Percentiles rank a stretch among this genome's conserved stretches.
phyloP scores from a whole-genome alignment of 306 rosid genomes.

The Chamaecrista fasciculata region DNA sequence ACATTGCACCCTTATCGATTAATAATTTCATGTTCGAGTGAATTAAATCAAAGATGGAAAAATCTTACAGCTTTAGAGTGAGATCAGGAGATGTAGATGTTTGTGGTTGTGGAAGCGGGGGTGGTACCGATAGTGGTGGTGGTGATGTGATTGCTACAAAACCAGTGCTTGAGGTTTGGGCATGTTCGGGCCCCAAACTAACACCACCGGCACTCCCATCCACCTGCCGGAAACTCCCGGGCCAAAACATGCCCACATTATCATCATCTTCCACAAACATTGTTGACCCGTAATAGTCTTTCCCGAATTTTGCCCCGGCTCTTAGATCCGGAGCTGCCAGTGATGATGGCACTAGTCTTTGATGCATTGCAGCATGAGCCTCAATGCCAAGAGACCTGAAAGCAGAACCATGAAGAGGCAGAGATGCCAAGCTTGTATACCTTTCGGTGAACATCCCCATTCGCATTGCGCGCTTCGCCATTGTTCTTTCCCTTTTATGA shows the following conservation, averaged over 20 bases:
- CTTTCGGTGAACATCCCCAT: constrained; percentile 67
- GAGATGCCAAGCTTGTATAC: constrained; percentile 75
- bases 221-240: constrained; percentile 77
- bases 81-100: constrained; percentile 69
- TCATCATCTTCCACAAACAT: constrained; percentile 63
- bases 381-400: constrained; percentile 67
- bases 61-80: constrained; percentile 64
- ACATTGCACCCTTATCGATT: constrained; percentile 40
- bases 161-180: constrained; percentile 35
- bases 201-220: constrained; percentile 40
- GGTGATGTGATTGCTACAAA: constrained; percentile 33
- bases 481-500: constrained; percentile 85
- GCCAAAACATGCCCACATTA: constrained; percentile 57
- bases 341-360: constrained; percentile 34
- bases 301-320: constrained; percentile 58
- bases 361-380: constrained; percentile 74
- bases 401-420: constrained; percentile 82
- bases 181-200: constrained; percentile 24
- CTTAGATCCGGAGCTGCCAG: constrained; percentile 45
- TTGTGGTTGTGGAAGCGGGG: neutral
- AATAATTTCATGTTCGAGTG: constrained; percentile 24
- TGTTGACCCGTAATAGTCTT: constrained; percentile 47
- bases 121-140: constrained; percentile 5
- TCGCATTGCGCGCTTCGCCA: constrained; percentile 83
- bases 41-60: constrained; percentile 14